A percentile compares a stretch with the other conserved stretches of the same genome.
Evolutionary conservation across 805 yeast species (phyloP).

Genomic region (Wickerhamiella galacta): DNA sequence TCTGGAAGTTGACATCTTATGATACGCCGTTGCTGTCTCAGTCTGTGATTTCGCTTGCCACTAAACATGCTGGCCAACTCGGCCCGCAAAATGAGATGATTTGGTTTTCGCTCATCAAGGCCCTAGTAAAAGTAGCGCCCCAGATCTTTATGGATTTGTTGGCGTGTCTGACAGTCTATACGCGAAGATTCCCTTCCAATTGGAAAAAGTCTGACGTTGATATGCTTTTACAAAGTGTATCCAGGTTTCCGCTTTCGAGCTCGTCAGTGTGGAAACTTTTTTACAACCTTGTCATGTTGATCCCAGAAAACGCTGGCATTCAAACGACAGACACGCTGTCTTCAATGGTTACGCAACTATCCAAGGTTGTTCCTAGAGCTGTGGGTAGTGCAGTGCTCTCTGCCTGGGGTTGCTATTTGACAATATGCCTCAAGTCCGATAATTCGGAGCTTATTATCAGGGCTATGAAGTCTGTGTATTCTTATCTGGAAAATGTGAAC

Average conservation of each 20-base stretch:
- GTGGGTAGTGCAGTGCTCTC: conserved; percentile 9
- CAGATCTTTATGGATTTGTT: too few relatives aligned
- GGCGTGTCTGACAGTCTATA: too few relatives aligned
- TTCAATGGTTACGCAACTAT: conserved; percentile 7
- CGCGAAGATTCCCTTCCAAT: too few relatives aligned
- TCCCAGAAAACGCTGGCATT: not conserved
- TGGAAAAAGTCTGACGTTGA: conserved; percentile 14
- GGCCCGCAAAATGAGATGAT: conserved; percentile 6
- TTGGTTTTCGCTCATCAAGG: conserved; percentile 12
- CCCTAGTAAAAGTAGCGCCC: conserved; percentile 13
- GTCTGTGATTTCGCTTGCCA: conserved; percentile 25
- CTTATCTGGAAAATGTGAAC: too few relatives aligned
- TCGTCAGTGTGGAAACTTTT: conserved; percentile 16
- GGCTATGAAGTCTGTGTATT: too few relatives aligned
- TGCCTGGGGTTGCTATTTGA: conserved; percentile 16
- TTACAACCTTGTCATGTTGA: conserved; percentile 8
- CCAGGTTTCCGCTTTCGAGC: too few relatives aligned
- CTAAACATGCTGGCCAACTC: conserved; percentile 16
- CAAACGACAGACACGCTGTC: not conserved
- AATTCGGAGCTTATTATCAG: too few relatives aligned
- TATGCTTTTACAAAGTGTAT: conserved; percentile 10
- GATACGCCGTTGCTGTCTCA: conserved; percentile 29
- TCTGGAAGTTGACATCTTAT: conserved; percentile 30
- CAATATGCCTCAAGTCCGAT: conserved; percentile 5
- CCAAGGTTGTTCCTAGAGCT: conserved; percentile 5